Evolutionary conservation across 345 rosid species (phyloP).

Genomic region (Schrenkiella parvula): DNA sequence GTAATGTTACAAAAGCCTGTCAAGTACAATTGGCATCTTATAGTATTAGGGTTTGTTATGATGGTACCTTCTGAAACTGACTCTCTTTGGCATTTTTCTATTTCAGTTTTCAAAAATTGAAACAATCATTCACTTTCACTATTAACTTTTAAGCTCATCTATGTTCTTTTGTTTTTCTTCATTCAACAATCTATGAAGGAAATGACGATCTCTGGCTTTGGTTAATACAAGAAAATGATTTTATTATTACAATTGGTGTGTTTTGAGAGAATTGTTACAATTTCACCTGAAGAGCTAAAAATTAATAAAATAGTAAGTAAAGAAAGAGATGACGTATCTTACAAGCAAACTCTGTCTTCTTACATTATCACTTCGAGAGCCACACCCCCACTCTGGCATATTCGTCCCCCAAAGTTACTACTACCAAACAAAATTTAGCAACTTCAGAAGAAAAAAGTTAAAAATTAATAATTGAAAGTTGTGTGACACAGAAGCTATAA

Average conservation of each 20-base stretch:
- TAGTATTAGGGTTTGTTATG: slow-evolving; percentile 17
- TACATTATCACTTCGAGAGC: slow-evolving; percentile 19
- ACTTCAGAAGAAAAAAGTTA: slow-evolving; percentile 8
- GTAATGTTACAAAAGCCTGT: slow-evolving; percentile 16
- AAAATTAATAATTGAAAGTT: slow-evolving; percentile 5
- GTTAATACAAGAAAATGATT: background rate
- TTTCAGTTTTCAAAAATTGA: slow-evolving; percentile 5
- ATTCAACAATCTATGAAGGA: no score
- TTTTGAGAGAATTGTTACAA: background rate
- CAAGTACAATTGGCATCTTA: slow-evolving; percentile 29
- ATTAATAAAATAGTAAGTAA: background rate
- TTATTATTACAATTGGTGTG: background rate
- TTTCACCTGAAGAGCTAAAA: slow-evolving; percentile 19
- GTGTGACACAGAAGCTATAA: slow-evolving; percentile 23
- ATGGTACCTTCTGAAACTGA: slow-evolving; percentile 29
- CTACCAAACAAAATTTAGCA: slow-evolving; percentile 28
- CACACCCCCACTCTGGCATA: slow-evolving; percentile 6
- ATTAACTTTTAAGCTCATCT: background rate
- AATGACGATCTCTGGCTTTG: background rate
- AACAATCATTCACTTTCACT: slow-evolving; percentile 17
- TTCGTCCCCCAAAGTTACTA: slow-evolving; percentile 19
- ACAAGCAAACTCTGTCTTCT: slow-evolving; percentile 33
- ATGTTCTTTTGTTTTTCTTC: background rate
- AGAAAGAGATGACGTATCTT: slow-evolving; percentile 18
- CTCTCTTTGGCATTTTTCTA: slow-evolving; percentile 27